These are phyloP conservation scores for Bathelium albidoporum DNA, from an alignment of 495 filamentous ascomycete genomes.

Conservation along the genomic window DNA sequence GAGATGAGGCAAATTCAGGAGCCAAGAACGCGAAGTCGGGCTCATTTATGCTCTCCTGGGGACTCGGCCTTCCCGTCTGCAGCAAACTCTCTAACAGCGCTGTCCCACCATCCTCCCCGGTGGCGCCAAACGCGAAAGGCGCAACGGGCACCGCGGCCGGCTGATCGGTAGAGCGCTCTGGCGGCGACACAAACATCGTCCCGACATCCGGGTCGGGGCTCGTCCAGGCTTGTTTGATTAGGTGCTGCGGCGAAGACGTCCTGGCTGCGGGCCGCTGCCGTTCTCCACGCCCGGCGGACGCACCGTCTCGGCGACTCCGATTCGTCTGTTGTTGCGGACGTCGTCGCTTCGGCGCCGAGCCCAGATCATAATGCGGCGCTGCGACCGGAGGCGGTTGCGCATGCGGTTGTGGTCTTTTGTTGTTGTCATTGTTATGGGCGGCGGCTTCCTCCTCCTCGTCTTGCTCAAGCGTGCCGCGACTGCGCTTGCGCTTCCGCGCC, in stretches of 20 bases:
- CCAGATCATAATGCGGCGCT: not conserved
- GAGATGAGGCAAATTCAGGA: not conserved
- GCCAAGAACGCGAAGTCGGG: not conserved
- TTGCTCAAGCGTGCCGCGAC: not conserved
- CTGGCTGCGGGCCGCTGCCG: not conserved
- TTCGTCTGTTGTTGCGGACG: not conserved
- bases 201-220: too few species aligned
- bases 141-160: not conserved
- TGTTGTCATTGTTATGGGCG: not conserved
- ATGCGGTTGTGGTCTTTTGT: not conserved
- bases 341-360: not conserved
- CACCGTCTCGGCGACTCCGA: not conserved
- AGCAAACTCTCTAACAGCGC: not conserved
- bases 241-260: not conserved
- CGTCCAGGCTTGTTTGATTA: not conserved
- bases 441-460: constrained; percentile 23
- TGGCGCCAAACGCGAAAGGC: not conserved
- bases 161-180: not conserved
- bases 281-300: not conserved
- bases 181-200: not conserved
- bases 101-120: not conserved
- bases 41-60: not conserved
- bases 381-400: not conserved
- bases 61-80: not conserved
- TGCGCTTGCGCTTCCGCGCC: not conserved